phyloP scores from a whole-genome alignment of 306 rosid species.

The Coriaria nepalensis region DNA sequence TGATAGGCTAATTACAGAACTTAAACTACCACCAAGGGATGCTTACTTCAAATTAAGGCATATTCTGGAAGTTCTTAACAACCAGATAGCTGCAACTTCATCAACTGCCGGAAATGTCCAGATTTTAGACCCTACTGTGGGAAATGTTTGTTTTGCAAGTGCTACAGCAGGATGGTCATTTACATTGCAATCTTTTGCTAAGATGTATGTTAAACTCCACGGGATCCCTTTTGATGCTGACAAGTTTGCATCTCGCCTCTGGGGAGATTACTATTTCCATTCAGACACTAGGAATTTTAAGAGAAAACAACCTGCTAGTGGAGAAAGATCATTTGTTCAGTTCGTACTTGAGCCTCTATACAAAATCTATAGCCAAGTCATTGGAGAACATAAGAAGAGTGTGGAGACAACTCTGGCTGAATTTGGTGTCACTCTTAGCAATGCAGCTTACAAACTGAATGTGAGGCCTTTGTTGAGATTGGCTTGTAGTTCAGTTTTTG shows the following conservation, averaged over 20 bases:
- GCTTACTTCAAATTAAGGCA: slow-evolving; percentile 91
- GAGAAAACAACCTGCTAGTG: slow-evolving; percentile 76
- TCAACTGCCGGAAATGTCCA: slow-evolving; percentile 86
- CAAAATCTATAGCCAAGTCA: slow-evolving; percentile 91
- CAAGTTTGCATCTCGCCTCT: slow-evolving; percentile 79
- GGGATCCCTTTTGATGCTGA: slow-evolving; percentile 68
- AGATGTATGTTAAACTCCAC: slow-evolving; percentile 72
- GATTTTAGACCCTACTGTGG: slow-evolving; percentile 78
- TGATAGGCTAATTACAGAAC: slow-evolving; percentile 92
- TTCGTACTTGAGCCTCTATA: slow-evolving; percentile 87
- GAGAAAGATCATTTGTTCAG: slow-evolving; percentile 93
- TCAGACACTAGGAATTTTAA: slow-evolving; percentile 63
- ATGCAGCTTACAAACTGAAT: slow-evolving; percentile 86
- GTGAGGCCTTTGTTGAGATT: slow-evolving; percentile 88
- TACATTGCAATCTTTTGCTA: slow-evolving; percentile 86
- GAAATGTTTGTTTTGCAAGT: slow-evolving; percentile 94
- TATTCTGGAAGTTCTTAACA: slow-evolving; percentile 82
- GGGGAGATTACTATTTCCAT: slow-evolving; percentile 89
- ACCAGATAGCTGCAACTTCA: slow-evolving; percentile 70
- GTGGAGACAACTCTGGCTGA: slow-evolving; percentile 96
- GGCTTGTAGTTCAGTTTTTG: slow-evolving; percentile 96
- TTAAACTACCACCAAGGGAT: slow-evolving; percentile 87
- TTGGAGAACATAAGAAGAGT: slow-evolving; percentile 96
- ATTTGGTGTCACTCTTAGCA: slow-evolving; percentile 84
- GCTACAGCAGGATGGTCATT: slow-evolving; percentile 98